These are phyloP conservation scores for Aspergillus pseudoviridinutans DNA, from an alignment of 2,329 filamentous ascomycete genomes.

Conservation along the genomic window DNA sequence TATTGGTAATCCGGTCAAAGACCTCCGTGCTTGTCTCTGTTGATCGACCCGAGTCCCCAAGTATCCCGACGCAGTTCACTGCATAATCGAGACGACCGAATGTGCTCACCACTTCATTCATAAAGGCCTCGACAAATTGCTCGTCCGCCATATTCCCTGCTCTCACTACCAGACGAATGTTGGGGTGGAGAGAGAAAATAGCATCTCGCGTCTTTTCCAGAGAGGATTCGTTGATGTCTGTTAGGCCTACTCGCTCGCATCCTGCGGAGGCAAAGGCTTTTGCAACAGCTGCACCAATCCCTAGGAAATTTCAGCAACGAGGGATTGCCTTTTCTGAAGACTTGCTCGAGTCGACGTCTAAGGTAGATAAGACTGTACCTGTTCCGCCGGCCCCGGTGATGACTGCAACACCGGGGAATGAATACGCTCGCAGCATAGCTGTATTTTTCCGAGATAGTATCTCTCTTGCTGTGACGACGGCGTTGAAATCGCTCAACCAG, in stretches of 20 bases:
- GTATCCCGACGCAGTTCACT: conserved; percentile 54
- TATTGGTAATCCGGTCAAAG: conserved; percentile 52
- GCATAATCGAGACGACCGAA: conserved; percentile 54
- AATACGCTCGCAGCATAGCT: conserved; percentile 9
- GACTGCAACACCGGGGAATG: conserved; percentile 45
- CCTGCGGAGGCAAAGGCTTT: conserved; percentile 49
- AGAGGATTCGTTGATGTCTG: conserved; percentile 46
- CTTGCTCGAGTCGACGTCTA: neutral
- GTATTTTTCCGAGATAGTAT: neutral
- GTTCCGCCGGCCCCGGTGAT: conserved; percentile 49
- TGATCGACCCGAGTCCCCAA: conserved; percentile 22
- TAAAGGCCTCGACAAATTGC: conserved; percentile 39
- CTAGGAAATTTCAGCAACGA: conserved; percentile 26
- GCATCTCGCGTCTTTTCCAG: conserved; percentile 29
- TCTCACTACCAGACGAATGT: conserved; percentile 28
- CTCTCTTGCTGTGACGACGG: neutral
- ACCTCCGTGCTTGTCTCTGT: conserved; percentile 45
- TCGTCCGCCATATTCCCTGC: conserved; percentile 50
- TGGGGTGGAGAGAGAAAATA: conserved; percentile 32
- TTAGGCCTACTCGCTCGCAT: conserved; percentile 51
- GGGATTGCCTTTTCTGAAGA: neutral
- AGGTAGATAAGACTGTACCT: conserved; percentile 27
- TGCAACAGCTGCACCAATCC: conserved; percentile 54
- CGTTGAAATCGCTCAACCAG: neutral
- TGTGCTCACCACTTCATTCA: conserved; percentile 20